phyloP scores from a whole-genome alignment of 2,329 filamentous ascomycete species.

The Aspergillus transmontanensis region DNA sequence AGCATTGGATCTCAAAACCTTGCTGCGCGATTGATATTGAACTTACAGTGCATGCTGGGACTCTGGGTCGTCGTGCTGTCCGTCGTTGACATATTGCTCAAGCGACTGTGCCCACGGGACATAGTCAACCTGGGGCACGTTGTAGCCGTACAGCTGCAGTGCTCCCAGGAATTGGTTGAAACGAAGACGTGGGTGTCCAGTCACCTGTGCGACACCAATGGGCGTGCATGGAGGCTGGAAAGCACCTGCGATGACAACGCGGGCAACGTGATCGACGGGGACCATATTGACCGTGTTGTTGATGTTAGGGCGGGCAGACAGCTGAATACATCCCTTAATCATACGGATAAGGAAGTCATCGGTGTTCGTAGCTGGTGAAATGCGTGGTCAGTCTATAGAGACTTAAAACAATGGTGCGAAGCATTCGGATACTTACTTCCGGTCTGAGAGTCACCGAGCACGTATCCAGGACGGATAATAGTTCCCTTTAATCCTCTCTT shows the following conservation, averaged over 20 bases:
- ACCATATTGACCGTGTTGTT: conserved; percentile 87
- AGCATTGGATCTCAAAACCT: not conserved
- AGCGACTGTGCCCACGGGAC: conserved; percentile 68
- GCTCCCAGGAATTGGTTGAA: conserved; percentile 76
- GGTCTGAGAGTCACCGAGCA: conserved; percentile 70
- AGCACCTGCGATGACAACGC: conserved; percentile 74
- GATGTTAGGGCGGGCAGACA: conserved; percentile 73
- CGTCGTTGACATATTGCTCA: conserved; percentile 66
- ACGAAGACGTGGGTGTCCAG: conserved; percentile 73
- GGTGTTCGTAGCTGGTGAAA: conserved; percentile 61
- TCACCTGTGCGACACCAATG: conserved; percentile 73
- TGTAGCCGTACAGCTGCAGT: conserved; percentile 73
- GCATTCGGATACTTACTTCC: conserved; percentile 49
- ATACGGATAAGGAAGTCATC: conserved; percentile 91
- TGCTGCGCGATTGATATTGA: not conserved
- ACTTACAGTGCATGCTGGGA: conserved; percentile 65
- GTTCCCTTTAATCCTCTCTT: conserved; percentile 72
- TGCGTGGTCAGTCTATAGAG: conserved; percentile 26
- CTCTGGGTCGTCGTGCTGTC: conserved; percentile 59
- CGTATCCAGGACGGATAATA: conserved; percentile 82
- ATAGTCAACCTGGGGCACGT: conserved; percentile 68
- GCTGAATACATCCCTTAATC: conserved; percentile 83
- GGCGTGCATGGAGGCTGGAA: conserved; percentile 62
- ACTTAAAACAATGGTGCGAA: conserved; percentile 1
- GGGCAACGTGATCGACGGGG: conserved; percentile 79